A percentile compares a stretch with the other conserved stretches of the same genome.
These are phyloP conservation scores for Suillus decipiens DNA, from an alignment of 768 basidiomycete genomes.

Conservation along the genomic window DNA sequence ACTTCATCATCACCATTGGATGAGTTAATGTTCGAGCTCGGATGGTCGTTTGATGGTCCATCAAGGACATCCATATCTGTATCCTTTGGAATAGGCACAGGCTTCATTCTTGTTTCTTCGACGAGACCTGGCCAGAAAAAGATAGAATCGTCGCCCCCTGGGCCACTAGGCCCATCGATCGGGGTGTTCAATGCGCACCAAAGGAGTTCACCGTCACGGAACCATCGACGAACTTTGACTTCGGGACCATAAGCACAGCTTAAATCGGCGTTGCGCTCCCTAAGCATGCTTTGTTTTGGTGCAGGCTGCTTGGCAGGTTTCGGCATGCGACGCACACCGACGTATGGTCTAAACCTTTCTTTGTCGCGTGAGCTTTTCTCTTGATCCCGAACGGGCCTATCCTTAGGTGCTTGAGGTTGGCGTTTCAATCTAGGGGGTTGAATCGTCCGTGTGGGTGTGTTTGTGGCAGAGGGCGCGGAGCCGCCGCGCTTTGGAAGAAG, in stretches of 20 bases:
- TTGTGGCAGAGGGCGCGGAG: constrained; percentile 32
- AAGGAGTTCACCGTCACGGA: constrained; percentile 67
- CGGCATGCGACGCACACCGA: constrained; percentile 41
- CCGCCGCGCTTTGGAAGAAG: constrained; percentile 34
- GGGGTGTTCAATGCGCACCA: constrained; percentile 63
- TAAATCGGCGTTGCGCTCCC: constrained; percentile 66
- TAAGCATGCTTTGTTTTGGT: constrained; percentile 52
- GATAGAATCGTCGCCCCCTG: constrained; percentile 46
- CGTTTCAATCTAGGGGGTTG: constrained; percentile 26
- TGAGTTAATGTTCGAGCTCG: constrained; percentile 10
- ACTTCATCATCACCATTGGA: constrained; percentile 28
- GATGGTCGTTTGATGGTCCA: constrained; percentile 15
- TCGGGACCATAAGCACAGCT: constrained; percentile 53
- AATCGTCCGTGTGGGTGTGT: constrained; percentile 13
- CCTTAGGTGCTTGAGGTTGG: constrained; percentile 5
- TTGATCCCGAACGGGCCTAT: constrained; percentile 12
- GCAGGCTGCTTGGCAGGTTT: constrained; percentile 36
- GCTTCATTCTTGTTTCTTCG: constrained; percentile 54
- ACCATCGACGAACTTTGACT: constrained; percentile 56
- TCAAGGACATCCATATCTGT: constrained; percentile 8
- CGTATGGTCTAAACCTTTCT: constrained; percentile 38
- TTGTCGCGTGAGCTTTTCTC: constrained; percentile 3
- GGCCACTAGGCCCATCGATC: constrained; percentile 40
- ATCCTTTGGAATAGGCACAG: constrained; percentile 38
- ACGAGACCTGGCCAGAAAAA: constrained; percentile 76